A percentile compares a stretch with the other conserved stretches of the same genome.
phyloP scores from a whole-genome alignment of 352 stramenopile species.

The Phytophthora tubulina region DNA sequence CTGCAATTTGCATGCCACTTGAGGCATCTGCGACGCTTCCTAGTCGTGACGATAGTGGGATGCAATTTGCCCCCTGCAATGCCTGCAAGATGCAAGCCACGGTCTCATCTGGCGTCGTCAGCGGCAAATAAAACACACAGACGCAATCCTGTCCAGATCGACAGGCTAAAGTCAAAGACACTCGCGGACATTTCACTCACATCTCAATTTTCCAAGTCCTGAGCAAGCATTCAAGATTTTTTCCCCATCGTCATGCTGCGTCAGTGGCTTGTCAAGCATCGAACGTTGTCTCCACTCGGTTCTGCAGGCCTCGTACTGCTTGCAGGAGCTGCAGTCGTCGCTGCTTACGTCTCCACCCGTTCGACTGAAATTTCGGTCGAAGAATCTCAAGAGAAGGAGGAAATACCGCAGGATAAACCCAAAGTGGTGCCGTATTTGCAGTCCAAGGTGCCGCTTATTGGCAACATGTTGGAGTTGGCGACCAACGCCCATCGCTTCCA shows the following conservation, averaged over 20 bases:
- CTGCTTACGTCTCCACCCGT: conserved; percentile 30
- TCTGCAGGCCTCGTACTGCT: conserved; percentile 34
- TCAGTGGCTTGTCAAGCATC: conserved; percentile 35
- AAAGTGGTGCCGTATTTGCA: conserved; percentile 44
- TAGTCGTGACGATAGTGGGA: conserved; percentile 22
- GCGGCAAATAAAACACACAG: conserved; percentile 13
- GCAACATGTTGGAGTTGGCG: conserved; percentile 46
- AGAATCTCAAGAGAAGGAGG: not conserved
- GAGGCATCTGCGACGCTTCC: conserved; percentile 11
- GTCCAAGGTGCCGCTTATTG: conserved; percentile 44
- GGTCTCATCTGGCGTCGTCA: conserved; percentile 32
- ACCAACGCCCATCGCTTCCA: conserved; percentile 43
- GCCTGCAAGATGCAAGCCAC: conserved; percentile 28
- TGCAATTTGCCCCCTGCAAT: conserved; percentile 2
- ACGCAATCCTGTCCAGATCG: conserved; percentile 5
- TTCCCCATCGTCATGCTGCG: conserved; percentile 32
- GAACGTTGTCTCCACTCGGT: conserved; percentile 29
- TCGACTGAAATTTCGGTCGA: conserved; percentile 20
- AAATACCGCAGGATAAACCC: conserved; percentile 8
- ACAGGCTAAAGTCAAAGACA: not conserved
- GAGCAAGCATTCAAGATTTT: conserved; percentile 4
- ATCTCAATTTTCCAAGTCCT: conserved; percentile 27
- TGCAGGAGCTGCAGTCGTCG: conserved; percentile 34
- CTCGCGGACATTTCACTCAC: not conserved
- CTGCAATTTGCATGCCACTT: conserved; percentile 17